phyloP scores from a whole-genome alignment of 331 rosid genomes.

The Pyracantha coccinea region DNA sequence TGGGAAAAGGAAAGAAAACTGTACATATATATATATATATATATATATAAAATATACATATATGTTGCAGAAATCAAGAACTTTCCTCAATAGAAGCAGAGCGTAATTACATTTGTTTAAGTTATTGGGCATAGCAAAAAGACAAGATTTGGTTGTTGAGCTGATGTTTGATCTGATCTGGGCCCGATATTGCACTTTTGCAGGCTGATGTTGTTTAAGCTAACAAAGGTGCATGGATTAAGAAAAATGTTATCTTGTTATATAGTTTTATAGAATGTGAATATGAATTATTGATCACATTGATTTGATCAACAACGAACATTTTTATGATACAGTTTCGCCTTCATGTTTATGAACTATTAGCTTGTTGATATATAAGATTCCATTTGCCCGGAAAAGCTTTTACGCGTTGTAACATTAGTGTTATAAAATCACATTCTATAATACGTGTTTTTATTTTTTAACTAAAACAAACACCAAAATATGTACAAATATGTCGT shows the following conservation, averaged over 20 bases:
- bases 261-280: not conserved
- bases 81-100: not conserved
- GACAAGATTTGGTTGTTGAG: not conserved
- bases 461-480: too few relatives aligned
- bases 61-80: not conserved
- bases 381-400: not conserved
- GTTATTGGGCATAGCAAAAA: not conserved
- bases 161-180: not conserved
- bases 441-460: too few relatives aligned
- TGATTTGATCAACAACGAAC: not conserved
- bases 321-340: not conserved
- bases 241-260: not conserved
- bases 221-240: not conserved
- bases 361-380: not conserved
- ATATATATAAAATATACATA: not conserved
- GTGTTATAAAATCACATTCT: too few relatives aligned
- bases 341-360: too few relatives aligned
- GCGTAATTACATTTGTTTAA: too few relatives aligned
- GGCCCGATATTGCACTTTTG: not conserved
- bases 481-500: too few relatives aligned
- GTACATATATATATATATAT: too few relatives aligned
- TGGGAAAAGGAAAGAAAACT: not conserved
- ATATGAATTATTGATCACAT: not conserved
- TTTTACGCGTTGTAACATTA: too few relatives aligned
- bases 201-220: not conserved